Evolutionary conservation across 495 filamentous ascomycete species (phyloP).

Genomic region (Penicillium fimorum): DNA sequence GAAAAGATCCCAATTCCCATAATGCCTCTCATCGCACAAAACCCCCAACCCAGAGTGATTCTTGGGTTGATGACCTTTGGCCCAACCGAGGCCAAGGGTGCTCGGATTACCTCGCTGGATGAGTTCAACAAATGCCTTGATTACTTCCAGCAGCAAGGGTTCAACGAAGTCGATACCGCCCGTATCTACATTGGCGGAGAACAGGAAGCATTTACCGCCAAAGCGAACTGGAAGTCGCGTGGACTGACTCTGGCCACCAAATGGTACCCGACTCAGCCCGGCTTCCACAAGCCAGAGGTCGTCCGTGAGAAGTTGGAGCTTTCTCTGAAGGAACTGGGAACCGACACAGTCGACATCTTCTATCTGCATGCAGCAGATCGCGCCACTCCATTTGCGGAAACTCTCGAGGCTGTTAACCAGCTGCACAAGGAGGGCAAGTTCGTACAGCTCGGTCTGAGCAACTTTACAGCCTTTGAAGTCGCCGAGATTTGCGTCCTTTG

Average conservation of each 20-base stretch:
- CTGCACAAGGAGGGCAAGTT: conserved; percentile 89
- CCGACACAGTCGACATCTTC: conserved; percentile 79
- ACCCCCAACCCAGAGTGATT: conserved; percentile 52
- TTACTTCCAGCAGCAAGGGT: conserved; percentile 68
- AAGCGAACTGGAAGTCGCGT: conserved; percentile 75
- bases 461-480: conserved; percentile 87
- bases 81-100: conserved; percentile 52
- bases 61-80: conserved; percentile 65
- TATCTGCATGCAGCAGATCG: conserved; percentile 88
- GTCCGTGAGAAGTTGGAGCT: conserved; percentile 61
- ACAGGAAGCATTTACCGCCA: conserved; percentile 79
- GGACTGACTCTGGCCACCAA: conserved; percentile 87
- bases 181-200: conserved; percentile 68
- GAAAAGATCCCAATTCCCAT: conserved; percentile 1
- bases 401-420: conserved; percentile 72
- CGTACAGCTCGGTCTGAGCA: conserved; percentile 73
- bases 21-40: conserved; percentile 58
- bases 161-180: conserved; percentile 79
- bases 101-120: conserved; percentile 65
- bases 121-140: conserved; percentile 66
- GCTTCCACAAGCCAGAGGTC: conserved; percentile 58
- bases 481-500: conserved; percentile 85
- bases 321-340: conserved; percentile 68
- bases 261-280: conserved; percentile 60
- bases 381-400: conserved; percentile 73